These are phyloP conservation scores for Chlamydomonas sp. DNA, from an alignment of 139 green algal genomes.

Conservation along the genomic window DNA sequence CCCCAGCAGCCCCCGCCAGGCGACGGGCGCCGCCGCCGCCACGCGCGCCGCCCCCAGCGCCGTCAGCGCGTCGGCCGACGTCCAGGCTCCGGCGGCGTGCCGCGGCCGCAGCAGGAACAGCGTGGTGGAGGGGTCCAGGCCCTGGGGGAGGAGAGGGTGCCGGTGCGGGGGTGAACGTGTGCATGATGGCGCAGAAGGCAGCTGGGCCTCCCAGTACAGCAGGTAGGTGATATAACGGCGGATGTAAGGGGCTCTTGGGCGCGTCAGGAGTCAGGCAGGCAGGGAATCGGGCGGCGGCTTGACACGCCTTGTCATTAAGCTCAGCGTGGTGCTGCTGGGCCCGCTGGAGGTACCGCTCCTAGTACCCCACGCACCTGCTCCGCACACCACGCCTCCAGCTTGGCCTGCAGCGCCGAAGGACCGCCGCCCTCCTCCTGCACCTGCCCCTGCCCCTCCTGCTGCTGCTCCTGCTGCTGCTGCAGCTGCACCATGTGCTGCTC, in stretches of 20 bases:
- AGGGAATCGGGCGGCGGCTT: too few species aligned
- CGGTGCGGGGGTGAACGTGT: neutral
- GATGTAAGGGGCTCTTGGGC: too few species aligned
- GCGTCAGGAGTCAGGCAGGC: too few species aligned
- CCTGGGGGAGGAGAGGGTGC: neutral
- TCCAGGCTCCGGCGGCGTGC: neutral
- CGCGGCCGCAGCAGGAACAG: conserved; percentile 7
- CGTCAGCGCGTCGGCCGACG: neutral
- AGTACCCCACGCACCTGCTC: conserved; percentile 3
- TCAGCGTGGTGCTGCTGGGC: too few species aligned
- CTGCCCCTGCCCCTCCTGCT: neutral
- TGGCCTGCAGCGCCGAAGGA: neutral
- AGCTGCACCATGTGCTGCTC: neutral
- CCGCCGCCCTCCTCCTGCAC: neutral
- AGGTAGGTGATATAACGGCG: too few species aligned
- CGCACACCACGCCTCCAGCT: conserved; percentile 11
- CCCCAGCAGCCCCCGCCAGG: neutral
- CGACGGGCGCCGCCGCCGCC: neutral
- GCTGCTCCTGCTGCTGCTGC: neutral
- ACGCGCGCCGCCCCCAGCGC: conserved; percentile 6
- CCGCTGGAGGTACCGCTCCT: too few species aligned
- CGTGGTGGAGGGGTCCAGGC: neutral
- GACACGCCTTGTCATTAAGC: too few species aligned
- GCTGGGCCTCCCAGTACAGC: neutral
- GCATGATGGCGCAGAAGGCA: neutral